Evolutionary conservation across 495 filamentous ascomycete genomes (phyloP), one percentile per base, ranked within the genome.

Genomic region (Friedmanniomyces endolithicus): DNA sequence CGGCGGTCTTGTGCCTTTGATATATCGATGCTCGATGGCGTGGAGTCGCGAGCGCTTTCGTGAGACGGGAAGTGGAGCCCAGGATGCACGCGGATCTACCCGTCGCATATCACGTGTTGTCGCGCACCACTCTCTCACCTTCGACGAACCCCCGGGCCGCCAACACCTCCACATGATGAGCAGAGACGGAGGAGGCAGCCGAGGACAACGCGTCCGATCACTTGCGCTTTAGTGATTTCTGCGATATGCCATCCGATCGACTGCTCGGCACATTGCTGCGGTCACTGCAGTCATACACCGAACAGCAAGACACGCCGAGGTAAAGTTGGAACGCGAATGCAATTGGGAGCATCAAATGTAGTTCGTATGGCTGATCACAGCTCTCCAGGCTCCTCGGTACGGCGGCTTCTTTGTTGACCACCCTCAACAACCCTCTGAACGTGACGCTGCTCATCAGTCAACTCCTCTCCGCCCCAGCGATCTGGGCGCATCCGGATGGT

Each of bases 381-480:
- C 24, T 64, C 57, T 27, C 58, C 25, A 85, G 84, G 51, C 78
- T 98, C 53, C 81, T 92, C 58, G 81, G 78, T 46, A 90, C 85
- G 35, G 87, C 90, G 16, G 82, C 85, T 25, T 82, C 85, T 24
- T 80, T 98, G 25, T 74, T 98, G 23, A 83, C 87, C 20, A 79
- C 82, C 31, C 81, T 98, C 37, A 81, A 80, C 33, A 98, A 98
- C 61, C 92, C 90, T 11, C 75, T 95, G 33, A 98, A 98, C 62
- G 68, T 95, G 60, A 87, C 85, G 9, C 78, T 98, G 3, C 81
- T 98, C 47, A 86, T 89, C 0, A 88, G 87, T n/a, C 89, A 95
- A 55, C 75, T 96, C 34, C 79, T 98, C 22, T 80, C 79, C 11
- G 83, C 90, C 0, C 89, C 86, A 1, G 86, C 90, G 1, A 79